A percentile compares a stretch with the other conserved stretches of the same genome.
phyloP scores from a whole-genome alignment of 805 yeast species.

The Blastobotrys robertii region DNA sequence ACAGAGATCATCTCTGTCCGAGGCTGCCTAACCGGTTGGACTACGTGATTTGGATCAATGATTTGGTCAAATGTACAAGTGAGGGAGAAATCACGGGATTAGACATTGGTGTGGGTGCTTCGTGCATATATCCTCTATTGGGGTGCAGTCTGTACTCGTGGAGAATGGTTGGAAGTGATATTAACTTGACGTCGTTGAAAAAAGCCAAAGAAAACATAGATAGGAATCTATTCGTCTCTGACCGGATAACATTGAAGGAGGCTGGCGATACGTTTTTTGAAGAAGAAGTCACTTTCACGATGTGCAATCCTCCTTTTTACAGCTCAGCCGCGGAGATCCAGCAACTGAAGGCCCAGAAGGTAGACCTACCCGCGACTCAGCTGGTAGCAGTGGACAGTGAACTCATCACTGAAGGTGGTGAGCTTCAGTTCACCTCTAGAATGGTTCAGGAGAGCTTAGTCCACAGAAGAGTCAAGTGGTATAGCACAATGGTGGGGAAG shows the following conservation, averaged over 20 bases:
- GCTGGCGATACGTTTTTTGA: neutral
- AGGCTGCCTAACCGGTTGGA: conserved; percentile 21
- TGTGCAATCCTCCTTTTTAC: conserved; percentile 51
- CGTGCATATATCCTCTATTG: conserved; percentile 38
- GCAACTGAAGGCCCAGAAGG: conserved; percentile 20
- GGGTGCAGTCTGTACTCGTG: conserved; percentile 18
- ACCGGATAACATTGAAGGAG: neutral
- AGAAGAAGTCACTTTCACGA: conserved; percentile 22
- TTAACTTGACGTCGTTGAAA: conserved; percentile 28
- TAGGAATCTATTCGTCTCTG: conserved; percentile 20
- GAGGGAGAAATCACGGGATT: neutral
- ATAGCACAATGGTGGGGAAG: conserved; percentile 32
- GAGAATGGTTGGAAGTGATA: conserved; percentile 34
- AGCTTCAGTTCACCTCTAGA: conserved; percentile 29
- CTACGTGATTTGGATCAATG: conserved; percentile 23
- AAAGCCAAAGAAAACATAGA: conserved; percentile 24
- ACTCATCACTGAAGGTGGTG: conserved; percentile 39
- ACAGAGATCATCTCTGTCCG: conserved; percentile 13
- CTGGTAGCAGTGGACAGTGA: conserved; percentile 29
- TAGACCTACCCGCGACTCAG: conserved; percentile 12
- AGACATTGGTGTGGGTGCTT: conserved; percentile 43
- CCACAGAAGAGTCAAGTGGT: conserved; percentile 27
- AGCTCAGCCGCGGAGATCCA: conserved; percentile 28
- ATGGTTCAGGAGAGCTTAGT: conserved; percentile 29
- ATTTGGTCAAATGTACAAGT: conserved; percentile 17